These are phyloP conservation scores for Backusella liffmaniae DNA, from an alignment of 192 early-diverging fungal species.

Conservation along the genomic window DNA sequence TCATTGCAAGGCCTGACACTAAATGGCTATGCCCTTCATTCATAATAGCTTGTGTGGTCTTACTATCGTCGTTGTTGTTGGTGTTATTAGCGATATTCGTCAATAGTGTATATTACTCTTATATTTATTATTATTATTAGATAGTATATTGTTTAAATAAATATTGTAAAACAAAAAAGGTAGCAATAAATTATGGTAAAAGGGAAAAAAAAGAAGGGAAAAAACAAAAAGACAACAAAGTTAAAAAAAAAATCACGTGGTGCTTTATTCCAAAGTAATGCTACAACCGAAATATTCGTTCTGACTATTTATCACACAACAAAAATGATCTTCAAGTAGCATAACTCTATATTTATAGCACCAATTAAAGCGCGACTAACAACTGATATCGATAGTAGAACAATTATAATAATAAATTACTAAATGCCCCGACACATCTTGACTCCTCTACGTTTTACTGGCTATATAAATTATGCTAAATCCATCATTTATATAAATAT, in stretches of 20 bases:
- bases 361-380: neutral
- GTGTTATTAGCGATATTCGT: neutral
- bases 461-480: too few relatives aligned
- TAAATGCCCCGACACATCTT: too few relatives aligned
- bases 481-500: neutral
- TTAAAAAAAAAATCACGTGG: neutral
- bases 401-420: neutral
- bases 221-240: too few relatives aligned
- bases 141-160: too few relatives aligned
- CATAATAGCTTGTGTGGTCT: neutral
- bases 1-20: conserved; percentile 4
- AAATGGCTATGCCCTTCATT: neutral
- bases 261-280: neutral
- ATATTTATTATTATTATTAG: too few relatives aligned
- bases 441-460: too few relatives aligned
- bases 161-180: too few relatives aligned
- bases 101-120: too few relatives aligned
- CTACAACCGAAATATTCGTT: neutral
- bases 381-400: neutral
- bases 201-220: too few relatives aligned
- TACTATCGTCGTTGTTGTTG: neutral
- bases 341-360: neutral
- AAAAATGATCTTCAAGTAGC: neutral
- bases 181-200: too few relatives aligned
- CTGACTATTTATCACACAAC: neutral